Percentiles rank a stretch among this genome's conserved stretches.
Evolutionary conservation across 192 early-diverging fungal species (phyloP).

Genomic region (Podila clonocystis): DNA sequence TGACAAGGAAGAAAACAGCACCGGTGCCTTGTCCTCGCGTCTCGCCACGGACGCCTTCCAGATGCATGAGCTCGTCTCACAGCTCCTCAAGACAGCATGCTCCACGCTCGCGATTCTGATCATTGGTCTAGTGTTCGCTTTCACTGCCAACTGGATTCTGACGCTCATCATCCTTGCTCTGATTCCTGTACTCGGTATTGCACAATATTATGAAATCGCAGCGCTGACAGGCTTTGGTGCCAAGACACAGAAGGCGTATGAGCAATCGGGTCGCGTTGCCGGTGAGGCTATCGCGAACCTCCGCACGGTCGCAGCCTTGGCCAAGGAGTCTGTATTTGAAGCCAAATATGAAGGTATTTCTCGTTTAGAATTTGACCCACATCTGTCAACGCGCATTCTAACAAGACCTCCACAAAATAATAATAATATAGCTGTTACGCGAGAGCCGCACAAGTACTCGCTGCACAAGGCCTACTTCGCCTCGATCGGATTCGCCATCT

Average conservation of each 20-base stretch:
- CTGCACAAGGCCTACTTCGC: slow-evolving; percentile 49
- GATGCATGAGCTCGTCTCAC: slow-evolving; percentile 48
- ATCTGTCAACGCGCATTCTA: background rate
- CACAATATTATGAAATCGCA: slow-evolving; percentile 69
- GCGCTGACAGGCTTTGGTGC: slow-evolving; percentile 58
- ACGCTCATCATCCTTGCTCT: slow-evolving; percentile 69
- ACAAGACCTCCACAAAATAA: slow-evolving; percentile 18
- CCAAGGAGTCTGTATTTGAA: slow-evolving; percentile 51
- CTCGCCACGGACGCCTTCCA: slow-evolving; percentile 75
- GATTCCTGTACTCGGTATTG: slow-evolving; percentile 74
- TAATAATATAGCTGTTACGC: slow-evolving; percentile 54
- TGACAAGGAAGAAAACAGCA: slow-evolving; percentile 73
- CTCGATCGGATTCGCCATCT: slow-evolving; percentile 56
- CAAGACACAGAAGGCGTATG: slow-evolving; percentile 73
- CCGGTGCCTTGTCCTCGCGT: slow-evolving; percentile 75
- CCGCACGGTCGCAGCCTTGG: slow-evolving; percentile 75
- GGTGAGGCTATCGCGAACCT: slow-evolving; percentile 82
- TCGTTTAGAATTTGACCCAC: background rate
- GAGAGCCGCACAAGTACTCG: slow-evolving; percentile 54
- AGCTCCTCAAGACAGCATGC: slow-evolving; percentile 25
- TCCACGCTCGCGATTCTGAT: slow-evolving; percentile 13
- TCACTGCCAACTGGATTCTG: slow-evolving; percentile 66
- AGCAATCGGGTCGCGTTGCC: slow-evolving; percentile 70
- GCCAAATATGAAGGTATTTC: slow-evolving; percentile 24
- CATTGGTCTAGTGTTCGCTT: slow-evolving; percentile 53